Conservation (phyloP, 1,284 basidiomycete genomes). For the Clitocybe nebularis region DNA sequence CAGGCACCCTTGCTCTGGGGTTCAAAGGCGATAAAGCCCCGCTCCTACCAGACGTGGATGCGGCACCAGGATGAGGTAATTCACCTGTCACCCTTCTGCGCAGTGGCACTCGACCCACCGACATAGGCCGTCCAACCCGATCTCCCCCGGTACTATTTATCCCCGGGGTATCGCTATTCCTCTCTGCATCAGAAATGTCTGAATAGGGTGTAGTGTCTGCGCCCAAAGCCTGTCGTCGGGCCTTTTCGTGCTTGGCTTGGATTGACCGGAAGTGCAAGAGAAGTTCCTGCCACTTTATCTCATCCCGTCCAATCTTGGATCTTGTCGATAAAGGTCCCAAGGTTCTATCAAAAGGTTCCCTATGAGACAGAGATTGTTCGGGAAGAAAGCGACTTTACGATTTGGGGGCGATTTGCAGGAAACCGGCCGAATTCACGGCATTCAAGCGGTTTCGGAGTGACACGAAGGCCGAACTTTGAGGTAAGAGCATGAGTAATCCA, state of each 20-base stretch:
- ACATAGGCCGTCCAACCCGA: conserved; percentile 21
- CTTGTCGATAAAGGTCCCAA: conserved; percentile 44
- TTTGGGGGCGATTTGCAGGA: conserved; percentile 83
- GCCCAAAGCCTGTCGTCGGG: conserved; percentile 66
- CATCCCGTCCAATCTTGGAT: conserved; percentile 77
- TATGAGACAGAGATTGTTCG: background rate
- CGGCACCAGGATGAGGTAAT: conserved; percentile 26
- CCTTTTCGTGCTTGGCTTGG: conserved; percentile 84
- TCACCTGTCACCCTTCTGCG: conserved; percentile 59
- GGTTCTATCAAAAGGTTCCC: conserved; percentile 17
- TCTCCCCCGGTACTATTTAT: conserved; percentile 20
- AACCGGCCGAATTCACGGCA: conserved; percentile 93
- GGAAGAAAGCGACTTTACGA: conserved; percentile 42
- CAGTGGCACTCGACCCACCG: conserved; percentile 38
- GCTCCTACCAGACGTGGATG: conserved; percentile 22
- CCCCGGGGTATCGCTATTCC: conserved; percentile 26
- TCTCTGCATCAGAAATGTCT: conserved; percentile 42
- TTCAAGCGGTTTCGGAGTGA: conserved; percentile 92
- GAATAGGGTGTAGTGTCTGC: conserved; percentile 41
- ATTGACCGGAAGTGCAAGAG: conserved; percentile 82
- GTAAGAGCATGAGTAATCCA: conserved; percentile 94
- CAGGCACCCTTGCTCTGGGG: conserved; percentile 49
- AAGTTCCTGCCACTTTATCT: conserved; percentile 93
- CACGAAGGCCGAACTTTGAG: conserved; percentile 95
- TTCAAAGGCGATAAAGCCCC: conserved; percentile 69